Conservation (phyloP, 371 early-diverging fungal genomes). For the Mucor ambiguus region DNA sequence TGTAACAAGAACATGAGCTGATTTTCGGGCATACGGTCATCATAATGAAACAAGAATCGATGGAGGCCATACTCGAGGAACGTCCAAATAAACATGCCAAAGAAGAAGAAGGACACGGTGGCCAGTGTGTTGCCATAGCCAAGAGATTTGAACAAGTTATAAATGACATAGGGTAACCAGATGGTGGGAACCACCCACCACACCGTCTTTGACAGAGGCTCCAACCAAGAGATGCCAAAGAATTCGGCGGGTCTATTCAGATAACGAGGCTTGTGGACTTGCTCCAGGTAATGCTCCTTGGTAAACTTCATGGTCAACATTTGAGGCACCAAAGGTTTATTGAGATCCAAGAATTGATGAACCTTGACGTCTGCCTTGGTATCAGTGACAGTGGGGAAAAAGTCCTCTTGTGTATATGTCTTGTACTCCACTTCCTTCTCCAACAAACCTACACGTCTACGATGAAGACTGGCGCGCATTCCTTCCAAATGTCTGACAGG, state of each 20-base stretch:
- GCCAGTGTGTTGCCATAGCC: slow-evolving; percentile 28
- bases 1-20: slow-evolving; percentile 75
- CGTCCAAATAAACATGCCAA: slow-evolving; percentile 84
- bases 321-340: slow-evolving; percentile 83
- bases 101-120: slow-evolving; percentile 45
- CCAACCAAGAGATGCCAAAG: slow-evolving; percentile 77
- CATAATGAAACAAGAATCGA: slow-evolving; percentile 93
- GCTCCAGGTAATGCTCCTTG: slow-evolving; percentile 84
- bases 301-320: slow-evolving; percentile 71
- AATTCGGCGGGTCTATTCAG: slow-evolving; percentile 76
- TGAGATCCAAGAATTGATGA: slow-evolving; percentile 80
- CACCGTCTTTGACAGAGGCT: slow-evolving; percentile 83
- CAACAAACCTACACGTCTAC: slow-evolving; percentile 21
- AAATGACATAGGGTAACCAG: slow-evolving; percentile 78
- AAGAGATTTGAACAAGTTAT: slow-evolving; percentile 36
- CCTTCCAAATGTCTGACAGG: slow-evolving; percentile 13
- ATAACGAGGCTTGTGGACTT: slow-evolving; percentile 92
- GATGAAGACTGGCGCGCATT: slow-evolving; percentile 22
- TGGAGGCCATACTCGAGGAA: slow-evolving; percentile 85
- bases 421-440: slow-evolving; percentile 31
- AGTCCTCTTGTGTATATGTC: slow-evolving; percentile 49
- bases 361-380: slow-evolving; percentile 49
- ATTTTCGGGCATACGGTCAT: slow-evolving; percentile 84
- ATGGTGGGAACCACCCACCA: slow-evolving; percentile 92
- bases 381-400: slow-evolving; percentile 53